phyloP scores from a whole-genome alignment of 192 early-diverging fungal species.

The Backusella circina region DNA sequence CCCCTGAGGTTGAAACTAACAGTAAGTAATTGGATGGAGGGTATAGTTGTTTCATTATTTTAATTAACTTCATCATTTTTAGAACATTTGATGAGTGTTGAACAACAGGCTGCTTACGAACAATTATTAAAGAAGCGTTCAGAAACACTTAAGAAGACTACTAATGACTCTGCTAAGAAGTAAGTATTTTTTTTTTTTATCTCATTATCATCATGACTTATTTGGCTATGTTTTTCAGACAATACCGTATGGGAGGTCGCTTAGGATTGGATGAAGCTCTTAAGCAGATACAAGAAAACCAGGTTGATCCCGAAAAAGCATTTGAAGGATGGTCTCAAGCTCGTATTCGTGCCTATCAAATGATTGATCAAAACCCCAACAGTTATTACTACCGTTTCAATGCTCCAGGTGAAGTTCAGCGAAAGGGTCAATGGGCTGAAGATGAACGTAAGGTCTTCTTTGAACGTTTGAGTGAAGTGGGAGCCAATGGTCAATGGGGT shows the following conservation, averaged over 20 bases:
- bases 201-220: background rate
- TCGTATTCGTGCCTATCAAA: constrained; percentile 88
- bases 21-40: constrained; percentile 26
- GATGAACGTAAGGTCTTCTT: constrained; percentile 88
- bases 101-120: constrained; percentile 85
- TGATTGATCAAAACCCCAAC: constrained; percentile 94
- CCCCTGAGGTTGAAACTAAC: constrained; percentile 39
- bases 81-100: constrained; percentile 64
- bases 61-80: background rate
- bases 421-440: constrained; percentile 86
- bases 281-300: constrained; percentile 78
- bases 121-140: constrained; percentile 82
- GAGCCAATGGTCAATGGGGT: constrained; percentile 96
- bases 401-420: constrained; percentile 92
- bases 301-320: constrained; percentile 74
- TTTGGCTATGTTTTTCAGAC: background rate
- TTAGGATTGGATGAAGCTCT: constrained; percentile 87
- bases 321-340: constrained; percentile 97
- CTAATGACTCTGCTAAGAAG: constrained; percentile 72
- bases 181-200: constrained; percentile 22
- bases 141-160: constrained; percentile 75
- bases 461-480: constrained; percentile 77
- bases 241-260: constrained; percentile 70
- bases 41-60: background rate
- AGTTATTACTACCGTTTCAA: constrained; percentile 98